Evolutionary conservation across 345 rosid species (phyloP), one percentile per base, ranked within the genome.

Genomic region (Brassica juncea): DNA sequence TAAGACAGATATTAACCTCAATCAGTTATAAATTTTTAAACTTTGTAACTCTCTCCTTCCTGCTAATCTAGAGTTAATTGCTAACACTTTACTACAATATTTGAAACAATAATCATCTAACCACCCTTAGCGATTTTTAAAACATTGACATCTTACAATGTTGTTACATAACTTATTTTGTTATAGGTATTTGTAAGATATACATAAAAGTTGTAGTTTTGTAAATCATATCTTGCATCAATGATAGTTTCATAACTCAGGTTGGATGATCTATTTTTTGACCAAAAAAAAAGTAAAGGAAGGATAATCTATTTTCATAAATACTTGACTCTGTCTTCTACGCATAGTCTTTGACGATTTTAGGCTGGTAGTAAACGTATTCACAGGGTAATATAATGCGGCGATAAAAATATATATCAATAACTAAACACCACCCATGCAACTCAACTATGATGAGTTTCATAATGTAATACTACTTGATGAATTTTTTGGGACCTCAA

Each of bases 171-270:
- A 6, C 23, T 55, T 55, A 55, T 55, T 55, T 19, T 55, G 61
- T 55, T 16, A 21, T 21, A 21, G 5, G 30, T 58, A 58, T 58
- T 12, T 67, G 58, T 34, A 12, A 49, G 60, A 68, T 68, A 68
- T 27, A n/a, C 25, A 68, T 14, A 59, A 12, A 37, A 68, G 39
- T n/a, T 42, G 21, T 42, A 12, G 49, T 11, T 66, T 21, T 39
- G 70, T 66, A 11, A 39, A 66, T 66, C 70, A 65, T 34, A 65
- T 34, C 49, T 39, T 23, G 47, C 57, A 23, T 66, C 32, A 66
- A 19, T 25, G n/a, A 11, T 25, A 10, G 3, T 1, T 59, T 10
- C 15, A 10, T 25, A 59, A 59, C 63, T 59, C 64, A 32, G 32
- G 32, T 0, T 0, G 32, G 32, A 31, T 31, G 32, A 31, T 31